These are phyloP conservation scores for Scedosporium dehoogii DNA, from an alignment of 2,329 filamentous ascomycete genomes.

Conservation along the genomic window DNA sequence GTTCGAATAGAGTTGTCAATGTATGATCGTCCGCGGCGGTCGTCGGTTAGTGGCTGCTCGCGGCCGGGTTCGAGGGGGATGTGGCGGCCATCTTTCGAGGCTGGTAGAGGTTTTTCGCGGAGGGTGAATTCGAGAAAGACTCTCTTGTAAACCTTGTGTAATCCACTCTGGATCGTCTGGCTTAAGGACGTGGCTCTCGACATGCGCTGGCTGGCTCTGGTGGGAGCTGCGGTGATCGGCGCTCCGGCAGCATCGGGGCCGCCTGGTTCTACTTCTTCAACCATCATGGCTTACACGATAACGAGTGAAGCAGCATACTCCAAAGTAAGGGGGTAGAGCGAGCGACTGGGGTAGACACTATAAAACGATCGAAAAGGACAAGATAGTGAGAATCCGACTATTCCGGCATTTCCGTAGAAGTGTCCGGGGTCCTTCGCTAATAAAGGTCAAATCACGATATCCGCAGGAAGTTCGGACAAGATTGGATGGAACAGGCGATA, in stretches of 20 bases:
- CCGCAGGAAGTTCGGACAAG: not conserved
- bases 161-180: conserved; percentile 3
- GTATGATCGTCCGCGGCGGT: conserved; percentile 38
- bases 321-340: not conserved
- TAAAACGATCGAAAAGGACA: not conserved
- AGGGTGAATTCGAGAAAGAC: conserved; percentile 40
- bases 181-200: not conserved
- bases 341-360: not conserved
- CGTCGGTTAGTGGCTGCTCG: conserved; percentile 33
- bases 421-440: not conserved
- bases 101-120: conserved; percentile 57
- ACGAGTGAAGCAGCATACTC: not conserved
- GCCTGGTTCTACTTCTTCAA: conserved; percentile 3
- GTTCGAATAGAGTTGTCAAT: conserved; percentile 62
- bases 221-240: not conserved
- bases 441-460: not conserved
- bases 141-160: conserved; percentile 22
- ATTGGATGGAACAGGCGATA: not conserved
- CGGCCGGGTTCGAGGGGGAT: conserved; percentile 31
- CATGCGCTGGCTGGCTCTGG: not conserved
- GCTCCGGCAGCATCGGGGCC: not conserved
- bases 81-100: conserved; percentile 59
- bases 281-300: not conserved
- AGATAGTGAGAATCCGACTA: not conserved
- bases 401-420: not conserved